Evolutionary conservation across 495 filamentous ascomycete species (phyloP).

Genomic region (Neurospora sp.): DNA sequence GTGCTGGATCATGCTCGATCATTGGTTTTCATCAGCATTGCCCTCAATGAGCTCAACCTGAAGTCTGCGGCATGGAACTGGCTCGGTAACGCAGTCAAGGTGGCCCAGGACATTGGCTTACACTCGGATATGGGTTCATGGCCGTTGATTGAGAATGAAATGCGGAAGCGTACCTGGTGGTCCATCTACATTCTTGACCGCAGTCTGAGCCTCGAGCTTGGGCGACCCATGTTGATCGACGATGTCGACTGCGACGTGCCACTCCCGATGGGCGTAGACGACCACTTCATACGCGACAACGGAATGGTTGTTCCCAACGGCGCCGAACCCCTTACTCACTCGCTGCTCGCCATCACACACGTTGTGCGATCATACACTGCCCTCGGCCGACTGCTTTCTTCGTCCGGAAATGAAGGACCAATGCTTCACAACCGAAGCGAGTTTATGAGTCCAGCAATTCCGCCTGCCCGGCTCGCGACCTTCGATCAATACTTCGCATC

Average conservation of each 20-base stretch:
- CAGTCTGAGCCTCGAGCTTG: slow-evolving; percentile 69
- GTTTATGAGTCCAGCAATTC: slow-evolving; percentile 37
- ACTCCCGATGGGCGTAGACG: slow-evolving; percentile 73
- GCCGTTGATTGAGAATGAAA: slow-evolving; percentile 74
- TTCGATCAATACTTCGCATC: slow-evolving; percentile 75
- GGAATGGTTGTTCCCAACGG: slow-evolving; percentile 44
- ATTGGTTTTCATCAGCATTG: slow-evolving; percentile 66
- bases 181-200: slow-evolving; percentile 86
- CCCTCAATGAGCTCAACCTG: slow-evolving; percentile 75
- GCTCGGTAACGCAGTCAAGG: slow-evolving; percentile 75
- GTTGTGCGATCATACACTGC: slow-evolving; percentile 75
- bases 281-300: slow-evolving; percentile 62
- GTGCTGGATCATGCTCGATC: slow-evolving; percentile 69
- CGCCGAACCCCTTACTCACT: slow-evolving; percentile 42
- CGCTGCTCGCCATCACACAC: slow-evolving; percentile 71
- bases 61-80: slow-evolving; percentile 86
- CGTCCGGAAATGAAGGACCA: slow-evolving; percentile 18
- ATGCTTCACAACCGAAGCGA: background rate
- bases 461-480: slow-evolving; percentile 56
- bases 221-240: slow-evolving; percentile 74
- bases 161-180: slow-evolving; percentile 90
- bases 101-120: slow-evolving; percentile 81
- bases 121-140: slow-evolving; percentile 67
- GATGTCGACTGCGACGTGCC: slow-evolving; percentile 82
- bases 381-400: slow-evolving; percentile 62